Conservation (phyloP, 495 filamentous ascomycete genomes). For the Rusavskia elegans region DNA sequence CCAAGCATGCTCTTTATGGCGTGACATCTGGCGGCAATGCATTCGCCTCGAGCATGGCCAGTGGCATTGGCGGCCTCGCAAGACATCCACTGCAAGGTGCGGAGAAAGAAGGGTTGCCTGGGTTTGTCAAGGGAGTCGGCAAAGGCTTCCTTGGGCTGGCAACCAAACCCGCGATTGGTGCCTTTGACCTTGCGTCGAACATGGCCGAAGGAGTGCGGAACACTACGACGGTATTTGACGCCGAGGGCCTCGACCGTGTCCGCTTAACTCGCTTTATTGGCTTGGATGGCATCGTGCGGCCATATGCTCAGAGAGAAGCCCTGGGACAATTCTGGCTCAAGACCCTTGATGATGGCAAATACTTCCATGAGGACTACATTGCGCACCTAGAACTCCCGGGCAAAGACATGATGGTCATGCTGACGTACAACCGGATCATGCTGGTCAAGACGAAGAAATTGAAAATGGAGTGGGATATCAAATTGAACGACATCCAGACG, state of each 20-base stretch:
- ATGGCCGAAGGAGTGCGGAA: conserved; percentile 94
- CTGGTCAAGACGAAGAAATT: conserved; percentile 73
- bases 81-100: conserved; percentile 89
- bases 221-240: conserved; percentile 95
- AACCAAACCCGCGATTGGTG: conserved; percentile 92
- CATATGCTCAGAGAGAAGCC: conserved; percentile 89
- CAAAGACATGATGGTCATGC: conserved; percentile 85
- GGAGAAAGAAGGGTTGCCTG: conserved; percentile 82
- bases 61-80: conserved; percentile 82
- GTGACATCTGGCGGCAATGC: conserved; percentile 92
- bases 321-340: conserved; percentile 98
- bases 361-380: conserved; percentile 95
- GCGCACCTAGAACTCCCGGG: conserved; percentile 83
- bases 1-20: conserved; percentile 92
- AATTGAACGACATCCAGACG: conserved; percentile 88
- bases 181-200: conserved; percentile 92
- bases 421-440: conserved; percentile 86
- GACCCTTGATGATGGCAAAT: conserved; percentile 89
- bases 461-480: conserved; percentile 85
- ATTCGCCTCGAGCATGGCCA: conserved; percentile 80
- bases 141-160: conserved; percentile 85
- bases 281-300: conserved; percentile 81
- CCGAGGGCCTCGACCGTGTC: conserved; percentile 83
- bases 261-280: conserved; percentile 83
- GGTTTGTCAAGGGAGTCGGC: conserved; percentile 94